Evolutionary conservation across 371 early-diverging fungal genomes (phyloP), one percentile per base, ranked within the genome.

Genomic region (Thermomucor indicae-seudaticae): DNA sequence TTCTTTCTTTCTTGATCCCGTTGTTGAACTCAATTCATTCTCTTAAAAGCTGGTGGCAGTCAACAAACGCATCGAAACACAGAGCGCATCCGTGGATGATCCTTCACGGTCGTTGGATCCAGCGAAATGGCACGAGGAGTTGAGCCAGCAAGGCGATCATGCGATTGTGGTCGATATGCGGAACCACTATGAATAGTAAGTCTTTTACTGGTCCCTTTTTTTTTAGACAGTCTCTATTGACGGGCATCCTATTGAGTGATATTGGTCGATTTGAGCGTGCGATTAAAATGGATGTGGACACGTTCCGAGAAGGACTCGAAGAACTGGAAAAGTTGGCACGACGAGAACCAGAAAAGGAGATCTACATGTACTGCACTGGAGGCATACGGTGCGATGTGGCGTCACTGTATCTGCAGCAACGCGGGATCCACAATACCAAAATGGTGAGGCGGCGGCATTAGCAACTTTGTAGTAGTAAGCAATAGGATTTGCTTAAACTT

Each of bases 291-390:
- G 80, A 89, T 57, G 85, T 83, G 7, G 89, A 86, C 35, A 90
- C 90, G 1, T 90, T 88, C 56, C 71, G 81, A 55, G 86, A 89
- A 17, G 74, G 80, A 16, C 58, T 72, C 49, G 65, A 75, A 38
- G 55, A 63, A 17, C 30, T 72, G 25, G 65, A 68, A 28, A 34
- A 49, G 11, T 23, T 72, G 20, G 42, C 62, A 4, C 39, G 47
- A 24, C 20, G 49, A 20, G 41, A 31, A 43, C 71, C 61, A 12
- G 64, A 81, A 20, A 59, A 85, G 51, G 79, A 78, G 22, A 78
- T 90, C 16, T 85, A 81, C 57, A 89, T 89, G 90, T 90, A 90
- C 51, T 90, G 90, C 65, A 89, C 90, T 2, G 90, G 90, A 17
- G 90, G 90, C 10, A 90, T 90, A 24, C 79, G 90, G 12, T 90